A percentile compares a stretch with the other conserved stretches of the same genome.
Evolutionary conservation across 257 asterid genomes (phyloP).

Genomic region (Ocimum tenuiflorum): DNA sequence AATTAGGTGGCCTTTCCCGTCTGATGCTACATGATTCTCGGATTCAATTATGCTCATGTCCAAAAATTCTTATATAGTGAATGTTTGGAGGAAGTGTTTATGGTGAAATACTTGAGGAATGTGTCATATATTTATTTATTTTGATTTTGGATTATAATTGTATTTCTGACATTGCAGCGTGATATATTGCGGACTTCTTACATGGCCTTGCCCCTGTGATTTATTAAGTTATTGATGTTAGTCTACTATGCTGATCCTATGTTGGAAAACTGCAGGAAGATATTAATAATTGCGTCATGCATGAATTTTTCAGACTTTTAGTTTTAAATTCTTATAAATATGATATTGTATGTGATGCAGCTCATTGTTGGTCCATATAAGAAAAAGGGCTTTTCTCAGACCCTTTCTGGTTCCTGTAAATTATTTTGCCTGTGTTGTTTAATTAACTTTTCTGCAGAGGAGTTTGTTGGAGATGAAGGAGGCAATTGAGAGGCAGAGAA

Average conservation of each 20-base stretch:
- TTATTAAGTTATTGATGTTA: not conserved
- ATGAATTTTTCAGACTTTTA: not conserved
- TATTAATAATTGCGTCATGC: not conserved
- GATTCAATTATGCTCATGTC: not conserved
- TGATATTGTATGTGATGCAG: not conserved
- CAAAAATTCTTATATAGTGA: not conserved
- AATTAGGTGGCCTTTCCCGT: not conserved
- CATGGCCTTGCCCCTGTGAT: not conserved
- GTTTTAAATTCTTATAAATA: constrained; percentile 10
- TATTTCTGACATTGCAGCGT: not conserved
- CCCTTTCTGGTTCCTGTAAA: not conserved
- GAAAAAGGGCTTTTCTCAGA: not conserved
- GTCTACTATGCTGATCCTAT: not conserved
- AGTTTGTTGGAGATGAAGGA: constrained; percentile 80
- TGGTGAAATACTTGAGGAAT: not conserved
- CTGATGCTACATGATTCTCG: not conserved
- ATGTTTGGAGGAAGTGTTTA: not conserved
- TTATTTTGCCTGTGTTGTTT: not conserved
- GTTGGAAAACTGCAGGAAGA: not conserved
- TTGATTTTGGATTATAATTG: not conserved
- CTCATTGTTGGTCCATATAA: not conserved
- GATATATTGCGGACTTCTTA: not conserved
- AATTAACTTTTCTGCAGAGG: constrained; percentile 38
- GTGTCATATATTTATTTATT: not conserved
- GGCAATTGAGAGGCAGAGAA: constrained; percentile 90